These are phyloP conservation scores for Bruguiera sexangula DNA, from an alignment of 345 rosid genomes.

Conservation along the genomic window DNA sequence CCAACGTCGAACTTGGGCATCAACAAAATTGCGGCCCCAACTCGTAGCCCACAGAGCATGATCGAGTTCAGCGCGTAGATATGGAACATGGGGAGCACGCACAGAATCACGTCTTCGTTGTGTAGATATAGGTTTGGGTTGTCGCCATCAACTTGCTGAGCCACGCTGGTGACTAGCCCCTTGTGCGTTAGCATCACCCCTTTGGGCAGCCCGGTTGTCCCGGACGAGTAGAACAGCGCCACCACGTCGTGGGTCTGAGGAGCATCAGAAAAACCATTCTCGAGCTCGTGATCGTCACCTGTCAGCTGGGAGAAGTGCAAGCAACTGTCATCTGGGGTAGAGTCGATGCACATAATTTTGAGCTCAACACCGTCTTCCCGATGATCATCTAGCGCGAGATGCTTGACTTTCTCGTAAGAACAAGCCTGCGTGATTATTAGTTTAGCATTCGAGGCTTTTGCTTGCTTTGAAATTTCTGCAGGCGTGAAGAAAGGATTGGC, in stretches of 20 bases:
- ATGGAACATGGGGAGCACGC: slow-evolving; percentile 81
- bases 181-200: slow-evolving; percentile 95
- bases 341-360: slow-evolving; percentile 36
- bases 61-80: slow-evolving; percentile 72
- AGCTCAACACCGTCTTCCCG: slow-evolving; percentile 23
- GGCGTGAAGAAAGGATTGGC: slow-evolving; percentile 86
- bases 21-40: slow-evolving; percentile 74
- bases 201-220: slow-evolving; percentile 91
- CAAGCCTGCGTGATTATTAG: slow-evolving; percentile 60
- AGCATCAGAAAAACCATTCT: slow-evolving; percentile 39
- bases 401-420: slow-evolving; percentile 51
- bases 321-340: slow-evolving; percentile 43
- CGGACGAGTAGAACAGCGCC: slow-evolving; percentile 89
- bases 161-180: slow-evolving; percentile 74
- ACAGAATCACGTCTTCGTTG: slow-evolving; percentile 64
- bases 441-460: slow-evolving; percentile 44
- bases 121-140: slow-evolving; percentile 77
- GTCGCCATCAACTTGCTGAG: slow-evolving; percentile 93
- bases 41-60: slow-evolving; percentile 75
- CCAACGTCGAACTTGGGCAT: slow-evolving; percentile 78
- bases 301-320: slow-evolving; percentile 62
- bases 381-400: slow-evolving; percentile 14
- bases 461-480: slow-evolving; percentile 73
- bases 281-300: slow-evolving; percentile 19
- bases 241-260: slow-evolving; percentile 54